Evolutionary conservation across 352 stramenopile genomes (phyloP), one percentile per base, ranked within the genome.

Genomic region (Blastocystis sp.): DNA sequence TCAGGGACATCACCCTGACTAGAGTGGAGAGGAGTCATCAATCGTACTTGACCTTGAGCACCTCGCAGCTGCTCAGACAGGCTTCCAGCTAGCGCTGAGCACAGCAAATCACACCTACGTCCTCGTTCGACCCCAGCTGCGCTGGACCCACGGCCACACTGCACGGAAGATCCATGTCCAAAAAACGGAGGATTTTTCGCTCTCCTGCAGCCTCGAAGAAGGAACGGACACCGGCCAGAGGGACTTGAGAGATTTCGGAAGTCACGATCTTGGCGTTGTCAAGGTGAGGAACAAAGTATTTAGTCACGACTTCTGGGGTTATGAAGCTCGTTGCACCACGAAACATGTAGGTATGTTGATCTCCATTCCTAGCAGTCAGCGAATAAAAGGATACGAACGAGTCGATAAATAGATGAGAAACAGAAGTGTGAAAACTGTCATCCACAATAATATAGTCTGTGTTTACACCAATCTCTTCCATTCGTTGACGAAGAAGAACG

Each of bases 221-320:
- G 11, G 73, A 53, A 34, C 39, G 15, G 7, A 90, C 88, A 41
- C 88, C 56, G 47, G 59, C 50, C 9, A 90, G 80, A 41, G 88
- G 88, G 8, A 90, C 79, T 87, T 90, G 88, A 37, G 82, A 90
- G 80, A 90, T 90, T 37, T 90, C 88, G 1, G 88, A 90, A 23
- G 88, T 90, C 34, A 90, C 79, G 61, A 90, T 90, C 50, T 82
- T 90, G n/a, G 80, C 80, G 70, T 80, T 41, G 45, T 20, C 34
- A 29, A 79, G 41, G 64, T 87, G 56, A 15, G 76, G 73, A 3
- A 84, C 47, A 55, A 84, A 84, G 50, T 84, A 68, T 18, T 84
- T 84, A 20, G 64, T 34, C 4, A 84, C 73, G 34, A 84, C 47
- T 34, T 84, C 73, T 18, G 73, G 56, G 34, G 73, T 68, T 26